A percentile compares a stretch with the other conserved stretches of the same genome.
phyloP scores from a whole-genome alignment of 176 grass and related monocot species.

The Oryza coarctata region DNA sequence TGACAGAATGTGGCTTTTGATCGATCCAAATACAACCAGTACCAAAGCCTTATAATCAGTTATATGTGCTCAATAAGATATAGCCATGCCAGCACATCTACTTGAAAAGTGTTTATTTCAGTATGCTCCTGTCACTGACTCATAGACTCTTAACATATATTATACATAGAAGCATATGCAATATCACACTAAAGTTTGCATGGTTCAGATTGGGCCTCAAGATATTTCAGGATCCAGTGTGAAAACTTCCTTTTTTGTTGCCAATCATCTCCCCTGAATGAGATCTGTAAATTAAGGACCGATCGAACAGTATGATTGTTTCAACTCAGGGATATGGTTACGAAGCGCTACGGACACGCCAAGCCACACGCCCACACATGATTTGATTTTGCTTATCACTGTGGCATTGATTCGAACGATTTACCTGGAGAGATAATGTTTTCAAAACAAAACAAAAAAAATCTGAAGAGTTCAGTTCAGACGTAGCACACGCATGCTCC shows the following conservation, averaged over 20 bases:
- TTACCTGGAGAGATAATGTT: not conserved
- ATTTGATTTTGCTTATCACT: not conserved
- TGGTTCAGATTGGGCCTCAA: conserved; percentile 4
- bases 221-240: conserved; percentile 13
- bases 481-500: not conserved
- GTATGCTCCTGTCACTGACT: conserved; percentile 26
- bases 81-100: conserved; percentile 19
- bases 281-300: not conserved
- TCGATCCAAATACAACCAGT: conserved; percentile 17
- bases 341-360: not conserved
- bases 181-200: not conserved
- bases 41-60: conserved; percentile 19
- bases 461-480: no score
- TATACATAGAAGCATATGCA: not conserved
- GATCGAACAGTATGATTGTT: not conserved
- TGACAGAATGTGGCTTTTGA: conserved; percentile 29
- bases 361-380: not conserved
- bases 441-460: no score
- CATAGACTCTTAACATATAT: conserved; percentile 27
- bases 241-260: not conserved
- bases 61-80: conserved; percentile 13
- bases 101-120: conserved; percentile 17
- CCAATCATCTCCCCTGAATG: not conserved
- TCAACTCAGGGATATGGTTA: no score
- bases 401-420: not conserved